Evolutionary conservation across 1,284 basidiomycete species (phyloP).

Genomic region (Pholiota adiposa): DNA sequence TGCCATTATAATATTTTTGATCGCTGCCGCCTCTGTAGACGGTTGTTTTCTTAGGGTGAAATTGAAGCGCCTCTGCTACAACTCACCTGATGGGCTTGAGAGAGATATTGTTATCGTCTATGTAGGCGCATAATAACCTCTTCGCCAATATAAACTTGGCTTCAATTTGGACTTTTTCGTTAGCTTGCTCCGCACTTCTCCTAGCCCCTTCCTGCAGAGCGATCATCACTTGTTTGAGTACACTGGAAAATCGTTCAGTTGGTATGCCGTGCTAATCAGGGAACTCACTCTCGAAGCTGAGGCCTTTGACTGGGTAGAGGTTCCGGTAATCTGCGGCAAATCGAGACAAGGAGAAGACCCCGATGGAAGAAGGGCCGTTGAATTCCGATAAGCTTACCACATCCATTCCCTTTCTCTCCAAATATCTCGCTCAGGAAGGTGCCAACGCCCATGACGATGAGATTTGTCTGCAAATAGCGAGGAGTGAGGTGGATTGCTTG

Average conservation of each 20-base stretch:
- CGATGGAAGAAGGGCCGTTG: not conserved
- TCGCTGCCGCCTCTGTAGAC: not conserved
- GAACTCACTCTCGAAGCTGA: not conserved
- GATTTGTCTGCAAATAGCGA: not conserved
- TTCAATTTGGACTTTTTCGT: not conserved
- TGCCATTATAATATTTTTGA: not conserved
- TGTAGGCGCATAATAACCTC: not conserved
- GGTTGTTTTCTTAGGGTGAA: not conserved
- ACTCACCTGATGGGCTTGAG: not conserved
- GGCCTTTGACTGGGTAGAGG: not conserved
- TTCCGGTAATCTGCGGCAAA: not conserved
- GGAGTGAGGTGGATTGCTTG: not conserved
- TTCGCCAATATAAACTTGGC: not conserved
- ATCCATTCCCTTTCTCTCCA: not conserved
- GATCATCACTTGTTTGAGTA: not conserved
- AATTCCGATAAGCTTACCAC: not conserved
- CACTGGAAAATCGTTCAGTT: too few species aligned
- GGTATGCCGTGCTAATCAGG: too few species aligned
- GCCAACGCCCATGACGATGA: not conserved
- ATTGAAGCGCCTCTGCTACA: not conserved
- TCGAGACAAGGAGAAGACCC: not conserved
- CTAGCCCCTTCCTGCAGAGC: not conserved
- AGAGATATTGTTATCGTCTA: not conserved
- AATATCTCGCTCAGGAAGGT: not conserved
- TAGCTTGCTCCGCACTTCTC: not conserved